These are phyloP conservation scores for Blastobotrys capitulatus DNA, from an alignment of 1,139 yeast genomes.

Conservation along the genomic window DNA sequence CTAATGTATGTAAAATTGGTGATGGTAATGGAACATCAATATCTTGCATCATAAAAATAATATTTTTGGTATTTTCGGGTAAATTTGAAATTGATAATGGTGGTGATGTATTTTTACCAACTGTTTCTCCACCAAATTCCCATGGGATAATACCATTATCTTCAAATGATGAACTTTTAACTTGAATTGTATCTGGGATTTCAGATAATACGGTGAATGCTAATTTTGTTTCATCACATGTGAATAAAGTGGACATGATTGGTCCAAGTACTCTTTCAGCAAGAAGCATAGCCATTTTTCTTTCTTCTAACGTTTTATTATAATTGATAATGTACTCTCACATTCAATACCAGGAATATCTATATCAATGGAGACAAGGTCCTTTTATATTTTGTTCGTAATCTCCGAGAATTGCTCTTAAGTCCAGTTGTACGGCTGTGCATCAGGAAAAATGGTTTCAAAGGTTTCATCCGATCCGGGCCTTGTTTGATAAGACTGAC, in stretches of 20 bases:
- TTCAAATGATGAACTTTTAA: constrained; percentile 18
- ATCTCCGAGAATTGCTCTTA: too few relatives aligned
- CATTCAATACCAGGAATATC: too few relatives aligned
- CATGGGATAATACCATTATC: constrained; percentile 18
- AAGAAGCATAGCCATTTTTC: neutral
- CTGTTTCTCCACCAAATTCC: constrained; percentile 17
- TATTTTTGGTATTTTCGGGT: constrained; percentile 15
- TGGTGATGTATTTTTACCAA: constrained; percentile 19
- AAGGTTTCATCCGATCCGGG: too few relatives aligned
- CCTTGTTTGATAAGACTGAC: too few relatives aligned
- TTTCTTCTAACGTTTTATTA: too few relatives aligned
- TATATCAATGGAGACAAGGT: too few relatives aligned
- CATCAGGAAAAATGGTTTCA: too few relatives aligned
- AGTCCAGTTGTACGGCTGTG: too few relatives aligned
- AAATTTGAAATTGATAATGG: constrained; percentile 15
- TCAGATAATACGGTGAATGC: constrained; percentile 7
- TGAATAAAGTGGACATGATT: constrained; percentile 13
- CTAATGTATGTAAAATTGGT: constrained; percentile 18
- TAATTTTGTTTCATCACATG: constrained; percentile 12
- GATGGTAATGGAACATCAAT: constrained; percentile 21
- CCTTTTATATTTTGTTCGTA: too few relatives aligned
- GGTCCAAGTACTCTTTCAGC: constrained; percentile 15
- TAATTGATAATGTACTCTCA: too few relatives aligned
- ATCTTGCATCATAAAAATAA: constrained; percentile 19
- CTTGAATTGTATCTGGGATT: constrained; percentile 14